These are phyloP conservation scores for Trichoderma arundinaceum DNA, from an alignment of 2,329 filamentous ascomycete genomes.

Conservation along the genomic window DNA sequence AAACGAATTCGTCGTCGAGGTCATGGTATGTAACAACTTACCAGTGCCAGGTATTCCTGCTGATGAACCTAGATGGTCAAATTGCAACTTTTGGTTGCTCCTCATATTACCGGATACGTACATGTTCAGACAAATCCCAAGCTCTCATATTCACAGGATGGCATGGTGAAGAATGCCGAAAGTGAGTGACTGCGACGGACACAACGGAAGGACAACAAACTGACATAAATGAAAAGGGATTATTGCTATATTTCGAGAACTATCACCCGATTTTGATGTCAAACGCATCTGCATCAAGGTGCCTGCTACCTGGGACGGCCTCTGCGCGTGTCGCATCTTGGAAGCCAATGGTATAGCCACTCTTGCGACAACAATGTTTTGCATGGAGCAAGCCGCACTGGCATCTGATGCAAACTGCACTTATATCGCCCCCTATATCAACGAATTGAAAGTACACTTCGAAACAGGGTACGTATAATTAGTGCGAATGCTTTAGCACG, in stretches of 20 bases:
- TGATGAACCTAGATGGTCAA: slow-evolving; percentile 55
- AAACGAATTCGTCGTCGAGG: slow-evolving; percentile 60
- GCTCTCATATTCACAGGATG: slow-evolving; percentile 55
- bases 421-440: slow-evolving; percentile 70
- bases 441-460: slow-evolving; percentile 68
- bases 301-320: slow-evolving; percentile 66
- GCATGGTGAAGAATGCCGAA: slow-evolving; percentile 57
- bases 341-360: slow-evolving; percentile 61
- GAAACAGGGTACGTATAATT: slow-evolving; percentile 49
- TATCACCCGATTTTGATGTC: slow-evolving; percentile 52
- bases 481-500: neutral
- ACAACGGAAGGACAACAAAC: neutral
- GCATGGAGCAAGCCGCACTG: slow-evolving; percentile 63
- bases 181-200: slow-evolving; percentile 47
- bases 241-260: slow-evolving; percentile 51
- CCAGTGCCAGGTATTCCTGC: neutral
- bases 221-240: slow-evolving; percentile 50
- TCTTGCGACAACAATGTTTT: slow-evolving; percentile 67
- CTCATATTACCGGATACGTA: slow-evolving; percentile 56
- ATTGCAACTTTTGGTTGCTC: slow-evolving; percentile 52
- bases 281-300: slow-evolving; percentile 67
- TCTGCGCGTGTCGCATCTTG: slow-evolving; percentile 62
- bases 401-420: slow-evolving; percentile 63
- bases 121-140: slow-evolving; percentile 51
- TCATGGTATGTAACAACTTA: slow-evolving; percentile 51